phyloP scores from a whole-genome alignment of 805 yeast species.

The Tanozyma kutaoensis region DNA sequence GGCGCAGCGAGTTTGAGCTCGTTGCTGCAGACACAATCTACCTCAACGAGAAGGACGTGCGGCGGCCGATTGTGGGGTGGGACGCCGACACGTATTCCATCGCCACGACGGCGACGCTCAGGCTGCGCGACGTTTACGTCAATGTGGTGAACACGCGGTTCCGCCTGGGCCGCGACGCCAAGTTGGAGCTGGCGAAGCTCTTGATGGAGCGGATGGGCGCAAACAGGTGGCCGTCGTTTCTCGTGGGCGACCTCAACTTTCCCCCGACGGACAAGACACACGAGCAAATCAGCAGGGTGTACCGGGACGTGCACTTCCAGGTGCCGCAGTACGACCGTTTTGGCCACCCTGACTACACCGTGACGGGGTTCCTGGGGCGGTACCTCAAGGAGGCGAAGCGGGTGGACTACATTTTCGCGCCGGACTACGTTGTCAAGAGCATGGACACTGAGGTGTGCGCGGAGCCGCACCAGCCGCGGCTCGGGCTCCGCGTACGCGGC shows the following conservation, averaged over 20 bases:
- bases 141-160: slow-evolving; percentile 10
- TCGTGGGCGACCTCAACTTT: slow-evolving; percentile 17
- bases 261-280: slow-evolving; percentile 11
- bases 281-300: slow-evolving; percentile 3
- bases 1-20: slow-evolving; percentile 6
- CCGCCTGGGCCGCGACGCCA: slow-evolving; percentile 6
- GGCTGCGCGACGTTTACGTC: slow-evolving; percentile 3
- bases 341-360: slow-evolving; percentile 16
- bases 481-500: slow-evolving; percentile 8
- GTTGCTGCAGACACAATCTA: slow-evolving; percentile 7
- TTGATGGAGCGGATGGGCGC: slow-evolving; percentile 3
- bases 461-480: slow-evolving; percentile 1
- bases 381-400: slow-evolving; percentile 14
- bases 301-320: slow-evolving; percentile 9
- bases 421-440: slow-evolving; percentile 8
- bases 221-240: slow-evolving; percentile 18
- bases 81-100: slow-evolving; percentile 9
- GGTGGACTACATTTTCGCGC: slow-evolving; percentile 20
- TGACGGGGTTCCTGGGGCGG: slow-evolving; percentile 19
- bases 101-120: slow-evolving; percentile 7
- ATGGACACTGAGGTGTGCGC: slow-evolving; percentile 7
- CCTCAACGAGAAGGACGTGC: slow-evolving; percentile 5
- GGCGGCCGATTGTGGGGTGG: slow-evolving; percentile 6
- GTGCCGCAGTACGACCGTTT: slow-evolving; percentile 11
- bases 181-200: slow-evolving; percentile 4